These are phyloP conservation scores for Buddleja alternifolia DNA, from an alignment of 257 asterid species.

Conservation along the genomic window DNA sequence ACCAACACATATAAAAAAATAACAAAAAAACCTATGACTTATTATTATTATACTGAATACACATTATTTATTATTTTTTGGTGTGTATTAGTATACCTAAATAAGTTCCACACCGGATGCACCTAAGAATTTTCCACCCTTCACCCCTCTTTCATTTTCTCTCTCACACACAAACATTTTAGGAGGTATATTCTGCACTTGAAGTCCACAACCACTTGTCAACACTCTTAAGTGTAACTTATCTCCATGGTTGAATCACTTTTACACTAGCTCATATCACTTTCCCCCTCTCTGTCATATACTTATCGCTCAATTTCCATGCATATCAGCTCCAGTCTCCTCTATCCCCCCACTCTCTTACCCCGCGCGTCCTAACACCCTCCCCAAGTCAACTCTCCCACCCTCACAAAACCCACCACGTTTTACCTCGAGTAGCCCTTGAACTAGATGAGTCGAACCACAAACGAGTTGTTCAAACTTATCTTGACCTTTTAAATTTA, in stretches of 20 bases:
- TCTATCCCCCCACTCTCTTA: conserved; percentile 9
- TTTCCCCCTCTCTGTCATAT: neutral
- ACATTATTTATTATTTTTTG: too few relatives aligned
- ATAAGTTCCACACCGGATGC: too few relatives aligned
- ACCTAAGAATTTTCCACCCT: neutral
- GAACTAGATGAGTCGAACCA: too few relatives aligned
- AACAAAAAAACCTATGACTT: too few relatives aligned
- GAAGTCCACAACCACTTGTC: conserved; percentile 12
- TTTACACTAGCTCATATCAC: neutral
- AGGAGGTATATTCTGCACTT: conserved; percentile 18
- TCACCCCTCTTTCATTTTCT: neutral
- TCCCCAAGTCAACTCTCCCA: neutral
- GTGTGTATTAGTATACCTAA: too few relatives aligned
- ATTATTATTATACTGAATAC: too few relatives aligned
- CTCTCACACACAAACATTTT: conserved; percentile 3
- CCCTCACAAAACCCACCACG: conserved; percentile 12
- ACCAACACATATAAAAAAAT: too few relatives aligned
- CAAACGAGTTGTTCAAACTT: too few relatives aligned
- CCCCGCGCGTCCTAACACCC: conserved; percentile 2
- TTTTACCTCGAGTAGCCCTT: too few relatives aligned
- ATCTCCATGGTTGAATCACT: neutral
- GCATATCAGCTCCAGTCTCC: conserved; percentile 31
- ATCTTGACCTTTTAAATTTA: too few relatives aligned
- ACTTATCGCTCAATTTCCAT: conserved; percentile 29
- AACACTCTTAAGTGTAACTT: neutral